Evolutionary conservation across 75 land plant genomes (phyloP), one percentile per base, ranked within the genome.

Genomic region (Cupressus sempervirens): DNA sequence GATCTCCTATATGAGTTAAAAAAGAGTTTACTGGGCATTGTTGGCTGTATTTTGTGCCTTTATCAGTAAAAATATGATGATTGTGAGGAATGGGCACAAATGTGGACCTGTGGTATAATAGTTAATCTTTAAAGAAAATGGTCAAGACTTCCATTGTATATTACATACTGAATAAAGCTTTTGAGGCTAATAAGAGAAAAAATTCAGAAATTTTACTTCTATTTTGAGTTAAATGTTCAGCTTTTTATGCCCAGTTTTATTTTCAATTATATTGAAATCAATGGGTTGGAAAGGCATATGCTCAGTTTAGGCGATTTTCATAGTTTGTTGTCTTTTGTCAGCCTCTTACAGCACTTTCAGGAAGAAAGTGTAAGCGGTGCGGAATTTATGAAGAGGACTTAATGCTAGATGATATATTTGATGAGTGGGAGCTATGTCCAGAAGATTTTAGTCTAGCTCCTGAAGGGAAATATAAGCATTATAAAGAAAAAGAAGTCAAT

Each of bases 351-450:
- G 87, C 93, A 79, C 82, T 98, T 76, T 43, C 83, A 72, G 89
- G 80, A 18, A 82, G 67, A 52, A 98, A 95, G 86, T 98, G 99
- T 91, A 96, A 96, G 89, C 87, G 99, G 46, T 98, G 98, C 92
- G 98, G 98, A 40, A 52, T 98, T 13, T 98, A 98, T 91, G 98
- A 96, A 85, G 46, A 91, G 87, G 93, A 96, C 73, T 15, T 96
- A 7, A 90, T 88, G 76, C 68, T 86, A n/a, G 99, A 97, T 90
- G 98, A 96, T 80, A 83, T 86, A 15, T 98, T 91, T 88, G 97
- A 94, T 83, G 98, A 96, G 86, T 98, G 99, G 99, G 99, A 98
- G 90, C 89, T 98, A 23, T 98, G 98, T 85, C 91, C 97, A 67
- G 88, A 84, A 76, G 93, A 93, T 70, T 98, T 98, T 89, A 87